Base-by-base conservation (phyloP, 1,284 basidiomycete species). In the Cutaneotrichosporon cutaneum region DNA sequence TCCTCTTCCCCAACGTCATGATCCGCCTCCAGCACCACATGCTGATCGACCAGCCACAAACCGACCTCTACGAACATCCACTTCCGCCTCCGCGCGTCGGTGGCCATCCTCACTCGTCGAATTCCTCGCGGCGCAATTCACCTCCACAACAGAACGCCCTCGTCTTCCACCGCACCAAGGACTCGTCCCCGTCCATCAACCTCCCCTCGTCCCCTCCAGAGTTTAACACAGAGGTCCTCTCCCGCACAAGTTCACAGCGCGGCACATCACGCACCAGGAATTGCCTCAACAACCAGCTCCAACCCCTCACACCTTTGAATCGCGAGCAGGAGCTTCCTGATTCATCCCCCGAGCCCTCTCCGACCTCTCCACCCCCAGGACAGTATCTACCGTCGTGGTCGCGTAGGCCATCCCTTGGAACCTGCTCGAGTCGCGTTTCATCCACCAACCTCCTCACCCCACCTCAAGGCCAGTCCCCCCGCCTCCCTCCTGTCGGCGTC, bases 121-220 rank as follows among this genome's bases (percentile, higher is more conserved):
- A 14, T 36, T 36, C 2, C 35, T 36, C 35, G 13, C 35, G 35
- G 39, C 39, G 39, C 39, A 42, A 21, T 24, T 51, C 56, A 14
- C 48, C 56, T 2, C 51, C 51, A 10, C 52, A 53, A 22, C 57
- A 42, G 16, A 42, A 42, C 39, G 18, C 39, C 39, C 39, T 42
- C 18, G 18, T 42, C 18, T 42, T 42, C 39, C 39, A 42, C 39
- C 39, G 39, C 39, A 36, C 35, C 10, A 42, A 42, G 39, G 16
- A 5, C 39, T 18, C 39, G 18, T n/a, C 39, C 18, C 39, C 51
- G 18, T 32, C 30, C 50, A n/a, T 59, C 42, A 59, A 59, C 30
- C 51, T 54, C 8, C 58, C 58, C 7, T 26, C 33, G 4, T 59
- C 57, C 24, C 57, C 50, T 11, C n/a, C 50, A 30, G 30, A 53